These are phyloP conservation scores for Capillidium heterosporum DNA, from an alignment of 371 early-diverging fungal genomes.

Conservation along the genomic window DNA sequence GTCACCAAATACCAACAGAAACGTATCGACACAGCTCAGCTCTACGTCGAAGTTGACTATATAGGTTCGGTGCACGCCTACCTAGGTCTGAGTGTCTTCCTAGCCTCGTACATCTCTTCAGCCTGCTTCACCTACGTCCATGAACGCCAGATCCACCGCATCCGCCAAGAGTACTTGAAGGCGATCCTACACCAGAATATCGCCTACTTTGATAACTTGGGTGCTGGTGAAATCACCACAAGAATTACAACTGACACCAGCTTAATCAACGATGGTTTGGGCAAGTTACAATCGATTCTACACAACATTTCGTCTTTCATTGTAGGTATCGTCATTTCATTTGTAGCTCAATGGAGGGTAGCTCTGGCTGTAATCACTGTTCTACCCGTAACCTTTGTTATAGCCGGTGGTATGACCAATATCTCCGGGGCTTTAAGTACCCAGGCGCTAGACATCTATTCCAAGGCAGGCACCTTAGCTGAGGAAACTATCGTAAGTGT, in stretches of 20 bases:
- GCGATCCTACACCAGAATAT: constrained; percentile 41
- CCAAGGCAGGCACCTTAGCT: not conserved
- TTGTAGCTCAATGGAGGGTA: constrained; percentile 39
- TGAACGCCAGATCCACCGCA: constrained; percentile 34
- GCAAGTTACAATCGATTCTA: constrained; percentile 8
- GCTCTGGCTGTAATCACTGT: constrained; percentile 33
- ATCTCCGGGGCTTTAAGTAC: constrained; percentile 7
- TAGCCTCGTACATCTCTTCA: constrained; percentile 19
- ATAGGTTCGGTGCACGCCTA: constrained; percentile 35
- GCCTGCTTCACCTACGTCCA: constrained; percentile 24
- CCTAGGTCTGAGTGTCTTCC: constrained; percentile 26
- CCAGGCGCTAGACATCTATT: constrained; percentile 17
- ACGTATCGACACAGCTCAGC: not conserved
- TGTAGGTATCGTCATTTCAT: constrained; percentile 25
- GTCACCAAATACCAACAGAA: constrained; percentile 3
- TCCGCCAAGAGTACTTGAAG: constrained; percentile 29
- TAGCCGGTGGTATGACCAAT: constrained; percentile 29
- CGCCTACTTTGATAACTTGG: constrained; percentile 54
- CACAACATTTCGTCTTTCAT: constrained; percentile 6
- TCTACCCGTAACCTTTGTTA: constrained; percentile 21
- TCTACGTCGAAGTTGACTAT: not conserved
- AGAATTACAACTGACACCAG: constrained; percentile 50
- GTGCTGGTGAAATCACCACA: constrained; percentile 65
- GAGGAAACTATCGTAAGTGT: constrained; percentile 14
- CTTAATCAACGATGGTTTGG: constrained; percentile 27